phyloP scores from a whole-genome alignment of 805 yeast species.

The Metschnikowia picachoensis region DNA sequence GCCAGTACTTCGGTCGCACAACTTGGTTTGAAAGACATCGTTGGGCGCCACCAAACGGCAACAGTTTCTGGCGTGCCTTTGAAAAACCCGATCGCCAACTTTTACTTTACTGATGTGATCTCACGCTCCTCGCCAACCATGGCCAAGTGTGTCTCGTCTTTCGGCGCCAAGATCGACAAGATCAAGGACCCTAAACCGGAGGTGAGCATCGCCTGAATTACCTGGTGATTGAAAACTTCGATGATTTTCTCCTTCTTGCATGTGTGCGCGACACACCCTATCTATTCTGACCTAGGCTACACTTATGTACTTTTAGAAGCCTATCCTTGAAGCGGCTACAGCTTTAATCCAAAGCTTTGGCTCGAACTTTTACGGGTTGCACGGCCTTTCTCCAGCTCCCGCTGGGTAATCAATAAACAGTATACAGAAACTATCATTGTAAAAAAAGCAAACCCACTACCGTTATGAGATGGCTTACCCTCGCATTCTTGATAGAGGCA shows the following conservation, averaged over 20 bases:
- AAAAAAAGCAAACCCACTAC: too few species aligned
- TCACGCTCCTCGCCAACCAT: constrained; percentile 85
- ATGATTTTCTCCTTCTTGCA: background rate
- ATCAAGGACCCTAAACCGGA: constrained; percentile 45
- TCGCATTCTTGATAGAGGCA: too few species aligned
- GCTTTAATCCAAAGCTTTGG: too few species aligned
- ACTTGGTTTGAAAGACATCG: constrained; percentile 50
- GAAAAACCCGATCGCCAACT: constrained; percentile 72
- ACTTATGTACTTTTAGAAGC: too few species aligned
- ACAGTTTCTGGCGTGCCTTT: constrained; percentile 41
- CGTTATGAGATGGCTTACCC: too few species aligned
- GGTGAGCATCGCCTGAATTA: constrained; percentile 23
- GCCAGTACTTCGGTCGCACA: constrained; percentile 53
- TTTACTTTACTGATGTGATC: constrained; percentile 83
- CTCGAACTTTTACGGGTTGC: too few species aligned
- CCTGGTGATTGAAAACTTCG: background rate
- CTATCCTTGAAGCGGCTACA: too few species aligned
- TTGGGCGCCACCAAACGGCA: constrained; percentile 37
- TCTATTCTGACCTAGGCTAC: too few species aligned
- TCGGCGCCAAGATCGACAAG: constrained; percentile 65
- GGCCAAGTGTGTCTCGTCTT: constrained; percentile 78
- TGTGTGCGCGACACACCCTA: too few species aligned
- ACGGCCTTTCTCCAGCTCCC: too few species aligned
- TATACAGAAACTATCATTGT: too few species aligned
- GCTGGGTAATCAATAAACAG: too few species aligned